These are phyloP conservation scores for Asterella californica DNA, from an alignment of 225 moss, liverwort and hornwort genomes.

Conservation along the genomic window DNA sequence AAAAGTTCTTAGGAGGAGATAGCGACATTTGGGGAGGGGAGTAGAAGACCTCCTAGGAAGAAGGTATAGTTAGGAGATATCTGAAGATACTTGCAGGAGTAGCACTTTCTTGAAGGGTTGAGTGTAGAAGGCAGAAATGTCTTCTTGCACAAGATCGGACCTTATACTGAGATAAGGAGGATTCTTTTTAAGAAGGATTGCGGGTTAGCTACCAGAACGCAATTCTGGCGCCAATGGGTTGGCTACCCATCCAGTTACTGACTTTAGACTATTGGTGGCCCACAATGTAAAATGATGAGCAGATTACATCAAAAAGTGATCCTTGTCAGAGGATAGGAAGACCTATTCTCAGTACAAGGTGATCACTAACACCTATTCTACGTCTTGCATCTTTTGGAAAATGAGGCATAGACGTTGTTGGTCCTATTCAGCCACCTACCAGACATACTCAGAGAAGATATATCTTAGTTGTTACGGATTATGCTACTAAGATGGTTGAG, in stretches of 20 bases:
- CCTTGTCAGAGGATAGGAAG: not conserved
- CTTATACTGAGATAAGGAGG: not conserved
- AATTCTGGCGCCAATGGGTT: too few relatives aligned
- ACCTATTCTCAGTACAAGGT: not conserved
- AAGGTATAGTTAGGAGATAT: not conserved
- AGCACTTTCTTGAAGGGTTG: not conserved
- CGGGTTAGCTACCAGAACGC: not conserved
- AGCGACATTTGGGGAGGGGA: too few relatives aligned
- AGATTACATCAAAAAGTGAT: not conserved
- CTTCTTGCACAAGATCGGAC: not conserved
- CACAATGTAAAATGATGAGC: not conserved
- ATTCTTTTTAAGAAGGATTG: not conserved
- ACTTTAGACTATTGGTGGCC: not conserved
- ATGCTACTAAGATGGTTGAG: not conserved
- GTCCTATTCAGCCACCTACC: not conserved
- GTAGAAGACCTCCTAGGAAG: too few relatives aligned
- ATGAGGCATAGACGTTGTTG: not conserved
- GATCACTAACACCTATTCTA: not conserved
- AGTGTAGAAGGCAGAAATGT: not conserved
- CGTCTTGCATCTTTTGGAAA: not conserved
- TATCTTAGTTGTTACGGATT: not conserved
- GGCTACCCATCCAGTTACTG: not conserved
- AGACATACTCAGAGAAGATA: not conserved
- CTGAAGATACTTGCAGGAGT: not conserved
- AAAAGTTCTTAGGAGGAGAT: too few relatives aligned